A percentile compares a stretch with the other conserved stretches of the same genome.
These are phyloP conservation scores for Lachnellula hyalina DNA, from an alignment of 2,329 filamentous ascomycete genomes.

Conservation along the genomic window DNA sequence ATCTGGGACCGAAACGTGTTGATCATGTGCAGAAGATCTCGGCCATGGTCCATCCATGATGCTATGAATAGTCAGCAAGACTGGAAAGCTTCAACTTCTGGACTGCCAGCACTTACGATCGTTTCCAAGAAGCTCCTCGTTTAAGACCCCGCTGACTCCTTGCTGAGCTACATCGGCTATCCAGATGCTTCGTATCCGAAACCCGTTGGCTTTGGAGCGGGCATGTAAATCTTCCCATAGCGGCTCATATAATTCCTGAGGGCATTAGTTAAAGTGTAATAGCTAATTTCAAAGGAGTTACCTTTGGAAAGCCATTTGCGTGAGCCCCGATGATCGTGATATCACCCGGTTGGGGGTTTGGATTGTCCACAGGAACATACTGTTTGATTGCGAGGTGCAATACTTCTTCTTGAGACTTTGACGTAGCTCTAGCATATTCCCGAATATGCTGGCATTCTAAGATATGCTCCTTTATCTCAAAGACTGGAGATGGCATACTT, in stretches of 20 bases:
- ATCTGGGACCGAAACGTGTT: conserved; percentile 77
- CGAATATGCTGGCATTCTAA: conserved; percentile 73
- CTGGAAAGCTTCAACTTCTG: not conserved
- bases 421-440: conserved; percentile 71
- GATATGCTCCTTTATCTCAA: conserved; percentile 67
- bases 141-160: conserved; percentile 71
- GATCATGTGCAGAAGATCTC: conserved; percentile 79
- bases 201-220: conserved; percentile 49
- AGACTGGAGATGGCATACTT: conserved; percentile 33
- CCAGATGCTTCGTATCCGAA: conserved; percentile 78
- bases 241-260: conserved; percentile 83
- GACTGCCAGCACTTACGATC: conserved; percentile 57
- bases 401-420: conserved; percentile 66
- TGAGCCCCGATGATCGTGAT: conserved; percentile 82
- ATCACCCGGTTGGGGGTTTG: conserved; percentile 63
- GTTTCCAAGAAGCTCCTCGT: conserved; percentile 71
- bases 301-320: conserved; percentile 91
- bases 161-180: conserved; percentile 87
- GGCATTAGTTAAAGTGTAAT: not conserved
- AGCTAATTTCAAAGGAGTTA: conserved; percentile 31
- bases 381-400: conserved; percentile 78
- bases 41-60: conserved; percentile 77
- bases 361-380: conserved; percentile 73
- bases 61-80: conserved; percentile 42
- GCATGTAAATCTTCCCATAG: conserved; percentile 78